These are phyloP conservation scores for Ceriops decandra DNA, from an alignment of 345 rosid species.

Conservation along the genomic window DNA sequence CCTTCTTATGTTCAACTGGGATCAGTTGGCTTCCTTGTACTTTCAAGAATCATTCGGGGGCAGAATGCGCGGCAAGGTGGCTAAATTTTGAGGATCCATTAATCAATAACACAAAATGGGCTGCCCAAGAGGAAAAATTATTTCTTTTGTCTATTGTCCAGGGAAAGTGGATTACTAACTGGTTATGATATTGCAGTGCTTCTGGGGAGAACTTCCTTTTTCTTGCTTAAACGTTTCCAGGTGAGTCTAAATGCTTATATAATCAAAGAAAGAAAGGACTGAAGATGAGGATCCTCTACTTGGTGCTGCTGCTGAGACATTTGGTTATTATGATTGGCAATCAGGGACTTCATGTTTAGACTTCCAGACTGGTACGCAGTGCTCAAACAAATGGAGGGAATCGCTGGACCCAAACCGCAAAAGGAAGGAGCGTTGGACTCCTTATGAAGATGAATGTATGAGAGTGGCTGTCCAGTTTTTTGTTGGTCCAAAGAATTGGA, in stretches of 20 bases:
- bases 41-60: conserved; percentile 56
- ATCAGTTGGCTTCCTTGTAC: conserved; percentile 59
- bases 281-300: conserved; percentile 81
- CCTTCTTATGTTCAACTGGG: conserved; percentile 81
- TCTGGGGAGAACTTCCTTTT: conserved; percentile 75
- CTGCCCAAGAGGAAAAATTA: conserved; percentile 60
- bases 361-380: conserved; percentile 76
- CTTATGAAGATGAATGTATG: conserved; percentile 64
- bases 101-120: conserved; percentile 60
- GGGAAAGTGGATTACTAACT: conserved; percentile 53
- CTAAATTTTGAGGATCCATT: conserved; percentile 75
- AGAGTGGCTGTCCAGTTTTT: conserved; percentile 77
- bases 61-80: conserved; percentile 92
- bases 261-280: conserved; percentile 71
- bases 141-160: conserved; percentile 48
- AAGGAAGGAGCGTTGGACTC: conserved; percentile 57
- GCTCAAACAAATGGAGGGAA: conserved; percentile 83
- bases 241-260: conserved; percentile 70
- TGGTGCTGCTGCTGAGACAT: conserved; percentile 57
- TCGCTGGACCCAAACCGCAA: conserved; percentile 55
- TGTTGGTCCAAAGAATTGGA: conserved; percentile 70
- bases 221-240: conserved; percentile 79
- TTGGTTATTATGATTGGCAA: conserved; percentile 87
- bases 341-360: conserved; percentile 61
- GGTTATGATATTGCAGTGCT: conserved; percentile 64